Evolutionary conservation across 257 asterid species (phyloP).

Genomic region (Capsicum rhomboideum): DNA sequence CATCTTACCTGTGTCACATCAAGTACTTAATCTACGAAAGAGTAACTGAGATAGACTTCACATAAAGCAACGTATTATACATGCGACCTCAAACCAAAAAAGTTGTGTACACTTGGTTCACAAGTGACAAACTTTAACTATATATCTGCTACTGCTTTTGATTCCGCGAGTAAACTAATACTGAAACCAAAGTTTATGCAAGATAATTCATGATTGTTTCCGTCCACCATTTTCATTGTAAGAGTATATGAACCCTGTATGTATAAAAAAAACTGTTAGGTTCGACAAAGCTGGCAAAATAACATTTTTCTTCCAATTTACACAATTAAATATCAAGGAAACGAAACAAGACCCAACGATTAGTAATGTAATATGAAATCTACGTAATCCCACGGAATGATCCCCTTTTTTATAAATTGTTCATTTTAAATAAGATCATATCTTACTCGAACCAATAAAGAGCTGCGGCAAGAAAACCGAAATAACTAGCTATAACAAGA

Average conservation of each 20-base stretch:
- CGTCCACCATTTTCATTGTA: conserved; percentile 20
- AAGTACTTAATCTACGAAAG: neutral
- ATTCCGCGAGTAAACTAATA: conserved; percentile 15
- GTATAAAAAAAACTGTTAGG: neutral
- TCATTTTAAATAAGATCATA: too few relatives aligned
- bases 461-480: too few relatives aligned
- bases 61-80: neutral
- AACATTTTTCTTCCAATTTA: neutral
- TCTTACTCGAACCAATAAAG: too few relatives aligned
- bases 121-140: neutral
- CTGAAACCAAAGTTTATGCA: conserved; percentile 33
- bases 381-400: neutral
- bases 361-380: neutral
- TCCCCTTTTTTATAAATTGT: neutral
- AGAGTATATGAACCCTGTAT: conserved; percentile 29
- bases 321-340: neutral
- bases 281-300: neutral
- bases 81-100: neutral
- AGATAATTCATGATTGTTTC: conserved; percentile 13
- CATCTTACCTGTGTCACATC: neutral
- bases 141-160: conserved; percentile 9
- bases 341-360: neutral
- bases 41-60: neutral
- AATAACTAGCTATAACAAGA: too few relatives aligned
- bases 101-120: neutral